Conservation (phyloP, 1,284 basidiomycete genomes). For the Pholiota adiposa region DNA sequence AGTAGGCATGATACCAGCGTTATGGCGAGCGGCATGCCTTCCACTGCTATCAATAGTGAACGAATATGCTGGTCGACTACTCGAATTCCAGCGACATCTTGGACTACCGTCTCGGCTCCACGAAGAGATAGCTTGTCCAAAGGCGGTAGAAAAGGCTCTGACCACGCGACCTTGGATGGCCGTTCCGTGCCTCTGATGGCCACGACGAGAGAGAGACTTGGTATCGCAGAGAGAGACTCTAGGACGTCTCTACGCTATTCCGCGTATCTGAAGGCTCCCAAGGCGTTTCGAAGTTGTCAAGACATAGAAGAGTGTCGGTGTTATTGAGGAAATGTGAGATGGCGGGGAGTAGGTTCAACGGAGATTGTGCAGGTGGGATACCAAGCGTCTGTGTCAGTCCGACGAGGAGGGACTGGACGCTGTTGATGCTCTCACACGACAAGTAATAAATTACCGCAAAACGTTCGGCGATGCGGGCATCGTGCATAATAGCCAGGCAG, state of each 20-base stretch:
- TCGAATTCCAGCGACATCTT: not conserved
- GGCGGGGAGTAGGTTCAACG: not conserved
- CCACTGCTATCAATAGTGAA: not conserved
- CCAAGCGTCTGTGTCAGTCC: conserved; percentile 1
- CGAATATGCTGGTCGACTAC: not conserved
- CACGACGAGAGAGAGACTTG: conserved; percentile 1
- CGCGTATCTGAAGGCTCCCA: not conserved
- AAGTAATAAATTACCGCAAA: conserved; percentile 1
- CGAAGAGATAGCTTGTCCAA: conserved; percentile 3
- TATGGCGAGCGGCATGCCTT: conserved; percentile 6
- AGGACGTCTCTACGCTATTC: not conserved
- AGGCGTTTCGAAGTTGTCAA: conserved; percentile 6
- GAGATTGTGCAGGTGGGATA: not conserved
- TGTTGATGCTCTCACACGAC: conserved; percentile 1
- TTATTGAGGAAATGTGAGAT: not conserved
- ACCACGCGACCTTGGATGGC: not conserved
- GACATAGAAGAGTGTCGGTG: not conserved
- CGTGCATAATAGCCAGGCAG: not conserved
- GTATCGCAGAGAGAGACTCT: not conserved
- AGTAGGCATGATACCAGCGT: conserved; percentile 2
- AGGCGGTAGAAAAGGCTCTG: not conserved
- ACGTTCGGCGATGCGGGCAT: not conserved
- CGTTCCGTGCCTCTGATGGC: not conserved
- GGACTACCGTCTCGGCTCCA: conserved; percentile 3
- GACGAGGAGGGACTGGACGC: conserved; percentile 4